These are phyloP conservation scores for Zygoascus meyerae DNA, from an alignment of 1,139 yeast species.

Conservation along the genomic window DNA sequence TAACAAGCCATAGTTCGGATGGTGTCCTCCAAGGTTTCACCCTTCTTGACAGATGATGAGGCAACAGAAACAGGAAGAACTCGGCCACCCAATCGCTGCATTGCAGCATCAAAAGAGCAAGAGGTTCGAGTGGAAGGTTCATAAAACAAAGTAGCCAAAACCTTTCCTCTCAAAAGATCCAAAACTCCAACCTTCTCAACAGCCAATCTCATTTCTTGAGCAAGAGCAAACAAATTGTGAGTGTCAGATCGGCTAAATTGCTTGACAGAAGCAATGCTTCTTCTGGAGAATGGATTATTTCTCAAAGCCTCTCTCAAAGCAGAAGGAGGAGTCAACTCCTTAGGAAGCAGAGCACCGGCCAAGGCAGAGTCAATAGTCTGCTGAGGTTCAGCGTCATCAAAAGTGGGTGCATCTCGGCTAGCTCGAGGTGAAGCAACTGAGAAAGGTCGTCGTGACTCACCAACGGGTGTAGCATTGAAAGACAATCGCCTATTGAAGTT, in stretches of 20 bases:
- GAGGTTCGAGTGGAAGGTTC: conserved; percentile 98
- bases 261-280: conserved; percentile 80
- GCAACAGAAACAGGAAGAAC: conserved; percentile 81
- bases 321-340: conserved; percentile 45
- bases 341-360: conserved; percentile 65
- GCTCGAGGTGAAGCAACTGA: conserved; percentile 10
- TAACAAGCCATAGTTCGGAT: conserved; percentile 91
- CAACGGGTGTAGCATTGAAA: conserved; percentile 17
- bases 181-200: conserved; percentile 96
- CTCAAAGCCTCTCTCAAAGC: conserved; percentile 62
- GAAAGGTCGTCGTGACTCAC: conserved; percentile 9
- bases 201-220: conserved; percentile 95
- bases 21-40: conserved; percentile 97
- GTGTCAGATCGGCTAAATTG: conserved; percentile 82
- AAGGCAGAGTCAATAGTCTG: conserved; percentile 35
- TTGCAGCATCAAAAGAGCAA: conserved; percentile 96
- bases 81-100: conserved; percentile 99
- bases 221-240: conserved; percentile 90
- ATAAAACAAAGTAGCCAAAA: conserved; percentile 90
- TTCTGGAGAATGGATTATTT: conserved; percentile 84
- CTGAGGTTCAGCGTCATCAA: conserved; percentile 39
- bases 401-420: conserved; percentile 33
- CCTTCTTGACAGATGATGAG: conserved; percentile 91
- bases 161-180: conserved; percentile 83
- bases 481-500: conserved; percentile 15